Percentiles rank a stretch among this genome's conserved stretches.
phyloP scores from a whole-genome alignment of 225 moss, liverwort and hornwort species.

The Pseudisothecium myosuroides region DNA sequence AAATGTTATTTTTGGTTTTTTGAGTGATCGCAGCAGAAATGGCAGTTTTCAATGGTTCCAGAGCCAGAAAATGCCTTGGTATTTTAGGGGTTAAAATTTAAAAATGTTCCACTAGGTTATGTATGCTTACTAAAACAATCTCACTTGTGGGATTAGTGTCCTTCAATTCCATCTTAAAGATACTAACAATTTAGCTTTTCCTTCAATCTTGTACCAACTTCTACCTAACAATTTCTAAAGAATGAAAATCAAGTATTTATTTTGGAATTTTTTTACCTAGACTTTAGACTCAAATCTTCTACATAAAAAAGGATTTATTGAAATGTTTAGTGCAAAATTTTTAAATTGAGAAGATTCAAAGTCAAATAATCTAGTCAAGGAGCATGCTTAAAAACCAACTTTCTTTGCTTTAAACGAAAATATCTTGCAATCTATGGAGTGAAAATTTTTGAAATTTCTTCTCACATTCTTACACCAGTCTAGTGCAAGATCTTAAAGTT shows the following conservation, averaged over 20 bases:
- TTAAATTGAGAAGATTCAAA: background rate
- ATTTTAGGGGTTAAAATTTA: too few species aligned
- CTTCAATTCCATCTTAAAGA: background rate
- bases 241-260: background rate
- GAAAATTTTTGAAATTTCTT: background rate
- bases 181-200: background rate
- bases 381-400: background rate
- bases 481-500: background rate
- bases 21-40: too few species aligned
- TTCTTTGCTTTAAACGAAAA: background rate
- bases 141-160: accelerated
- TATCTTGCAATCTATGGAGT: accelerated
- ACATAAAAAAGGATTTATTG: too few species aligned
- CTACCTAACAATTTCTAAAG: too few species aligned
- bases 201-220: background rate
- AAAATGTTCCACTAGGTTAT: background rate
- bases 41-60: too few species aligned
- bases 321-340: too few species aligned
- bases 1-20: too few species aligned
- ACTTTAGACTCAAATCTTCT: too few species aligned
- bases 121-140: background rate
- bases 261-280: too few species aligned
- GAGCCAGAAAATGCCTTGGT: too few species aligned
- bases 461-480: background rate
- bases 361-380: background rate